Percentiles rank a stretch among this genome's conserved stretches.
These are phyloP conservation scores for Podospora australis DNA, from an alignment of 495 filamentous ascomycete genomes.

Conservation along the genomic window DNA sequence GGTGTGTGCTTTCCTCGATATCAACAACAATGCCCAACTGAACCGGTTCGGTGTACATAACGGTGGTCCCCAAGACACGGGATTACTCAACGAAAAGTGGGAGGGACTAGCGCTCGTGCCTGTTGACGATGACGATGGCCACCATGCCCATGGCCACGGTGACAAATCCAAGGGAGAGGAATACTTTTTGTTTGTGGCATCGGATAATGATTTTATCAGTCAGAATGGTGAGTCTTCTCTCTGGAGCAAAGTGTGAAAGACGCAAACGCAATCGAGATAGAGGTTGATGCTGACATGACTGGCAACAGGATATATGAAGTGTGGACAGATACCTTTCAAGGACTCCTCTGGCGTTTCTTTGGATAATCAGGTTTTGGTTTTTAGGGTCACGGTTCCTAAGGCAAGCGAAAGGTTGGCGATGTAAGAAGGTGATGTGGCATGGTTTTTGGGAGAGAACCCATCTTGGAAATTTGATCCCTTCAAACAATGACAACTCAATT, in stretches of 20 bases:
- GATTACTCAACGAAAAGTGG: slow-evolving; percentile 73
- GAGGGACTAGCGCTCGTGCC: slow-evolving; percentile 63
- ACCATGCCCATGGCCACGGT: too few relatives aligned
- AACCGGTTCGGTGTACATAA: slow-evolving; percentile 44
- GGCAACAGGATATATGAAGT: slow-evolving; percentile 51
- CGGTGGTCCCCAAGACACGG: background rate
- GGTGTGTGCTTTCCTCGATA: slow-evolving; percentile 68
- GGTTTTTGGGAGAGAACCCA: too few relatives aligned
- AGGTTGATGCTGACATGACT: background rate
- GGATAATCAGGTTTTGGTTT: slow-evolving; percentile 66
- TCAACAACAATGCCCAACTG: slow-evolving; percentile 63
- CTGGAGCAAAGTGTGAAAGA: background rate
- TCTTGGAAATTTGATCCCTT: too few relatives aligned
- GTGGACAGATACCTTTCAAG: slow-evolving; percentile 52
- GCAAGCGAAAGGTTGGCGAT: slow-evolving; percentile 17
- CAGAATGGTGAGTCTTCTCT: slow-evolving; percentile 52
- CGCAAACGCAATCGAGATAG: background rate
- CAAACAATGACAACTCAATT: too few relatives aligned
- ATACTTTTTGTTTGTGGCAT: slow-evolving; percentile 63
- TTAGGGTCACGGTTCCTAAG: slow-evolving; percentile 56
- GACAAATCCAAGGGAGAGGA: slow-evolving; percentile 41
- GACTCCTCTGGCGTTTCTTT: slow-evolving; percentile 60
- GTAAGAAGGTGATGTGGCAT: too few relatives aligned
- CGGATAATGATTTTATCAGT: slow-evolving; percentile 78
- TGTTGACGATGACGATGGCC: slow-evolving; percentile 43